Evolutionary conservation across 2,329 filamentous ascomycete genomes (phyloP).

Genomic region (Trichoderma sp.): DNA sequence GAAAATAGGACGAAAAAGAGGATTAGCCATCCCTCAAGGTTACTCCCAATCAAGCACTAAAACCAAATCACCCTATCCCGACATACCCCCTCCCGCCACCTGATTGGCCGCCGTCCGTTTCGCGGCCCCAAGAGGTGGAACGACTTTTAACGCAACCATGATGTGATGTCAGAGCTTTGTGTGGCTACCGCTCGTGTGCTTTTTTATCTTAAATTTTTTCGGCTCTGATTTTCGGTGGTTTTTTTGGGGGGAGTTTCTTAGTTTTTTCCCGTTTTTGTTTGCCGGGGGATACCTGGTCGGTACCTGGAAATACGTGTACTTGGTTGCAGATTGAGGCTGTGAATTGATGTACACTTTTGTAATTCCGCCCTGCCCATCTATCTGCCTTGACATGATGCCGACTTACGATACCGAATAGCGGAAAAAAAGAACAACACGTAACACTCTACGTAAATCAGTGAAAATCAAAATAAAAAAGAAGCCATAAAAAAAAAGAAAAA

Average conservation of each 20-base stretch:
- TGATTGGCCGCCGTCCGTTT: background rate
- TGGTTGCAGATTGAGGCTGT: background rate
- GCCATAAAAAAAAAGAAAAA: background rate
- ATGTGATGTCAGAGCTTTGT: slow-evolving; percentile 7
- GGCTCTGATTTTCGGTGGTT: too few relatives aligned
- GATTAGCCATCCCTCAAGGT: background rate
- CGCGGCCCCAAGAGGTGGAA: background rate
- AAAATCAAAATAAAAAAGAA: background rate
- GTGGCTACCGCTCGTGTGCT: slow-evolving; percentile 1
- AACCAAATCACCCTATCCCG: background rate
- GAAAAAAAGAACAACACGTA: background rate
- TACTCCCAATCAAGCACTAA: background rate
- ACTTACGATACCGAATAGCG: too few relatives aligned
- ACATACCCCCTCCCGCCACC: background rate
- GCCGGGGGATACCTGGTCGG: background rate
- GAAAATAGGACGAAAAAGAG: too few relatives aligned
- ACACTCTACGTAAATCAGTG: background rate
- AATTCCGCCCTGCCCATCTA: background rate
- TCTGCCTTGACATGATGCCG: too few relatives aligned
- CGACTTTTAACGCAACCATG: slow-evolving; percentile 16
- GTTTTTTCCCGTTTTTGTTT: background rate
- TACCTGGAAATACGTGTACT: background rate
- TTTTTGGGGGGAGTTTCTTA: too few relatives aligned
- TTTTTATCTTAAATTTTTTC: background rate
- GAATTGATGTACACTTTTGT: background rate